Base-by-base conservation (phyloP, 2,329 filamentous ascomycete species). In the Escovopsis sp. region DNA sequence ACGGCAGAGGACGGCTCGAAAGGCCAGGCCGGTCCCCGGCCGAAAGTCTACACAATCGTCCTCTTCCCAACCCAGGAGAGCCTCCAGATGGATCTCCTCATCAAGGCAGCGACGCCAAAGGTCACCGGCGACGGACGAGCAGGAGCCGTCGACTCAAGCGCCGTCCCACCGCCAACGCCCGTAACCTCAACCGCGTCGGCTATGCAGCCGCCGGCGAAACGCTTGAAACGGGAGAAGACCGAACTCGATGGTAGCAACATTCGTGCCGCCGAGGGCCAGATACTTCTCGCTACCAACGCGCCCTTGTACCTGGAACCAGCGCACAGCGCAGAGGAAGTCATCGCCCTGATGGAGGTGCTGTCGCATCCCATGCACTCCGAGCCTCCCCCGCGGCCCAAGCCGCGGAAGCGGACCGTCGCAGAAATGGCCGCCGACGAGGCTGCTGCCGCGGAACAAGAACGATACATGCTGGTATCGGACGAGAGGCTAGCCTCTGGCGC, bases 401-500 rank as follows among this genome's bases (percentile, higher is more conserved):
- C 80, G 7, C 73, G 91, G 43, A 96, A 98, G 69, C 79, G 89
- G 47, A 98, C 91, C 0, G 81, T 93, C 14, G 91, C 91, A 8
- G 89, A 98, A 57, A 77, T 96, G 66, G 91, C 86, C 8, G 89
- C 89, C 7, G 91, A 98, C 55, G 88, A 98, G 62, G 89, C 91
- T 1, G 72, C 86, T 45, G 86, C 87, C 1, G 89, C 88, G 16
- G 84, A 87, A 45, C 79, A 86, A 48, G 88, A 98, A 61, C 76
- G 86, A 37, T 93, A 86, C 50, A 91, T 98, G 86, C 79, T 96
- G 39, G 80, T 85, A 16, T 77, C 88, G 62, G 91, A 98, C 54
- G 89, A 95, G 52, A 75, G 86, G 6, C 71, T 87, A 45, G 72
- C 77, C 11, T 70, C 73, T 4, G 67, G 71, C 34, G 72, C 71